Conservation (phyloP, 1,139 yeast species). For the Saccharomyces pastorianus region DNA sequence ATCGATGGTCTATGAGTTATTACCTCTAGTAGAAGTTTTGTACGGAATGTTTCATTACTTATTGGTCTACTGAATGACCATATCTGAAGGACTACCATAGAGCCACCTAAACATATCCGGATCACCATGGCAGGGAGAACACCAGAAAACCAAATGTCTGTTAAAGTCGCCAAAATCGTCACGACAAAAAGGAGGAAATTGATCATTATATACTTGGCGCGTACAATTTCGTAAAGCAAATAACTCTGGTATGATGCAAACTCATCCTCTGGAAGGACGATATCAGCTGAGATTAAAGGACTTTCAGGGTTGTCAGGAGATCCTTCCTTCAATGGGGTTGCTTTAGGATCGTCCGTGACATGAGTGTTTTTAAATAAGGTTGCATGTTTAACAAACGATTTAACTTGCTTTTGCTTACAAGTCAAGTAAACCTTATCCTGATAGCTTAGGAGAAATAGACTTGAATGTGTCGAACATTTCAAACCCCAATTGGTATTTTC, state of each 20-base stretch:
- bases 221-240: not conserved
- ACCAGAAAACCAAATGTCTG: not conserved
- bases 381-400: not conserved
- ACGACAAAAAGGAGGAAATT: not conserved
- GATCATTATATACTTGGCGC: not conserved
- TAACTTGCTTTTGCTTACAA: not conserved
- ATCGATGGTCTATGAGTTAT: not conserved
- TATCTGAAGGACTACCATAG: not conserved
- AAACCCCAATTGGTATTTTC: not conserved
- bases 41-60: not conserved
- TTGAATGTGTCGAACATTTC: not conserved
- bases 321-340: not conserved
- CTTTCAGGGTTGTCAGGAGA: not conserved
- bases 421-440: not conserved
- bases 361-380: not conserved
- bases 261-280: not conserved
- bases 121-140: not conserved
- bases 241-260: not conserved
- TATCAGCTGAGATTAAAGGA: not conserved
- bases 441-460: not conserved
- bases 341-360: not conserved
- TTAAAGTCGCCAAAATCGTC: not conserved
- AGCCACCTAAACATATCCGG: not conserved
- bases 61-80: not conserved
- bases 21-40: not conserved